Base-by-base conservation (phyloP, 1,284 basidiomycete species). In the Somion occarium region DNA sequence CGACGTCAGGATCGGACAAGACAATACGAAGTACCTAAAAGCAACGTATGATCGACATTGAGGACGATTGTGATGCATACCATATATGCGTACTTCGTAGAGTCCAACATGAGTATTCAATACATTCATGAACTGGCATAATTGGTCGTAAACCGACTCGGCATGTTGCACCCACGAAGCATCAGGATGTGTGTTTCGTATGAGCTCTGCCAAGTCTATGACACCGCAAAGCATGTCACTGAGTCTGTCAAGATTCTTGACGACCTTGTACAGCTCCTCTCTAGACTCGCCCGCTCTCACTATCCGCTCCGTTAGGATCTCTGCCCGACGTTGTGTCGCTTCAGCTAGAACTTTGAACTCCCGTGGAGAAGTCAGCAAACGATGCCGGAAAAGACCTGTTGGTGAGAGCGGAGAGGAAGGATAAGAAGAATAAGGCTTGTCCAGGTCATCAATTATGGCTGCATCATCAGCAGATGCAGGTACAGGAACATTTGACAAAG, bases 111-210 rank as follows among this genome's bases (percentile, higher is more conserved):
- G 80, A 15, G 95, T 98, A 69, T 99, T 99, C 53, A 99, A 78
- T 38, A 91, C 85, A 71, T 98, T 98, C 95, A 99, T 98, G 69
- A 91, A 96, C 68, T 93, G 89, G 73, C 93, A 98, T 52, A 98
- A 74, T 53, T 83, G 83, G 69, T 95, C 93, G 68, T 98, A 98
- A 39, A 91, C 89, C 53, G 79, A 75, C 63, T 98, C 92, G 27
- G 93, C 91, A 49, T 86, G 87, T 22, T 81, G 77, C 9, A 91
- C 79, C 95, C 96, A 98, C 45, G 71, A 64, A 18, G 73, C 71
- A 60, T 96, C 91, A 0, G 96, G 95, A 73, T 98, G 94, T 0
- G 93, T 88, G 64, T 97, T 96, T 54, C 95, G 80, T 15, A 99
- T 79, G 44, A 98, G 80, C 68, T 99, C 96, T 52, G 93, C 91